phyloP scores from a whole-genome alignment of 2,329 filamentous ascomycete species.

The Cryphonectria nitschkei region DNA sequence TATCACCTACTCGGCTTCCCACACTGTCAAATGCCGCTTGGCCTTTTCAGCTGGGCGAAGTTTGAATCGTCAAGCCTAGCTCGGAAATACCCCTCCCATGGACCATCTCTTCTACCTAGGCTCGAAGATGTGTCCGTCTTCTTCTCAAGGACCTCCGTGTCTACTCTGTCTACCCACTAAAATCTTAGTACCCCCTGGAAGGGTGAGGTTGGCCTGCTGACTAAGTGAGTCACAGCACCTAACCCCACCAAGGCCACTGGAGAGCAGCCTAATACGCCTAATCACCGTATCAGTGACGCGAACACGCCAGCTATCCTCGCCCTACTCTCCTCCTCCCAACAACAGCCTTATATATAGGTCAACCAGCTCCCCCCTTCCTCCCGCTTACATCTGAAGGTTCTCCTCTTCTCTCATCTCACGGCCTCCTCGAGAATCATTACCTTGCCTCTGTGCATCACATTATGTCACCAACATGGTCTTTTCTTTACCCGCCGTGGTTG shows the following conservation, averaged over 20 bases:
- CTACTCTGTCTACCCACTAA: background rate
- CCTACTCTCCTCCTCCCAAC: background rate
- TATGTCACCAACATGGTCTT: background rate
- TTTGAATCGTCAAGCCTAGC: too few relatives aligned
- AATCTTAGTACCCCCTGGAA: background rate
- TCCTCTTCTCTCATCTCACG: background rate
- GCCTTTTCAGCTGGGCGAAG: background rate
- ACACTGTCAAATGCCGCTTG: background rate
- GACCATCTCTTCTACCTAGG: background rate
- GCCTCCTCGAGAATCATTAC: background rate
- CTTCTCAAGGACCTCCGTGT: background rate
- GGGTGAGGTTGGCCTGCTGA: background rate
- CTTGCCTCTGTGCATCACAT: background rate
- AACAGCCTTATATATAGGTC: background rate
- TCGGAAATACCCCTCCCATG: background rate
- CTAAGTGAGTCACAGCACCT: background rate
- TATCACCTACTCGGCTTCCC: too few relatives aligned
- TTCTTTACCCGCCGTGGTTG: background rate
- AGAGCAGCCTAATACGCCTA: background rate
- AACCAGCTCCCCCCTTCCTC: background rate
- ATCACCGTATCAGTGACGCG: background rate
- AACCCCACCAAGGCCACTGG: background rate
- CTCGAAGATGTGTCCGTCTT: background rate
- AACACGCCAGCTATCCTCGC: background rate
- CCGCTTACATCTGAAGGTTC: background rate